Percentiles rank a stretch among this genome's conserved stretches.
These are phyloP conservation scores for Alternaria sp. DNA, from an alignment of 2,329 filamentous ascomycete genomes.

Conservation along the genomic window DNA sequence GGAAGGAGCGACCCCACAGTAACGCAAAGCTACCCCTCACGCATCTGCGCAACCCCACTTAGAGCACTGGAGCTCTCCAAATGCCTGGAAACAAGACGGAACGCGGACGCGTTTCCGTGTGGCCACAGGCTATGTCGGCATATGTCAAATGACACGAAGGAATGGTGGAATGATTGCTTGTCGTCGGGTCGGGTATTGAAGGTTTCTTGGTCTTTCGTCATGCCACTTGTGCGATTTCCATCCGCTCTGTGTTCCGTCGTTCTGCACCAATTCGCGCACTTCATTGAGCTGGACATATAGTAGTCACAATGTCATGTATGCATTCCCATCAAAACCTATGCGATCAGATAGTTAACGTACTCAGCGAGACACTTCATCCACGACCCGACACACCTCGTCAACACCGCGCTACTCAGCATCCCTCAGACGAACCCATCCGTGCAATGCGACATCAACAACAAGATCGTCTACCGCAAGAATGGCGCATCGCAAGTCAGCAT, in stretches of 20 bases:
- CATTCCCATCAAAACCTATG: neutral
- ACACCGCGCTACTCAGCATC: constrained; percentile 75
- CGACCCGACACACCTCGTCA: constrained; percentile 79
- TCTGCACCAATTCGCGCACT: neutral
- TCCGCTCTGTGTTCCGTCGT: neutral
- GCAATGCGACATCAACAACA: constrained; percentile 78
- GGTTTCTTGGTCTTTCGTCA: neutral
- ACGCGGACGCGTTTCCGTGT: constrained; percentile 4
- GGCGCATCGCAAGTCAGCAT: constrained; percentile 70
- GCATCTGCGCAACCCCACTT: constrained; percentile 5
- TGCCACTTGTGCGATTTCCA: neutral
- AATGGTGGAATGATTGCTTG: neutral
- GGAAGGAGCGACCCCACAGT: constrained; percentile 6
- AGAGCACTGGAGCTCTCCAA: neutral
- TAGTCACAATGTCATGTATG: constrained; percentile 11
- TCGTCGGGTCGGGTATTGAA: constrained; percentile 3
- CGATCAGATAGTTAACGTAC: neutral
- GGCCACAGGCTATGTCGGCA: constrained; percentile 3
- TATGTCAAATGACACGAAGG: constrained; percentile 7
- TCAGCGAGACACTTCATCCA: constrained; percentile 84
- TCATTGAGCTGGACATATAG: neutral
- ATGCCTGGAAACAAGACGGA: neutral
- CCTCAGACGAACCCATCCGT: constrained; percentile 85
- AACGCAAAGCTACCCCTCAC: constrained; percentile 11
- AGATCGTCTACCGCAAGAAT: constrained; percentile 61